Conservation (phyloP, 2,329 filamentous ascomycete species). For the Diaporthe eres region DNA sequence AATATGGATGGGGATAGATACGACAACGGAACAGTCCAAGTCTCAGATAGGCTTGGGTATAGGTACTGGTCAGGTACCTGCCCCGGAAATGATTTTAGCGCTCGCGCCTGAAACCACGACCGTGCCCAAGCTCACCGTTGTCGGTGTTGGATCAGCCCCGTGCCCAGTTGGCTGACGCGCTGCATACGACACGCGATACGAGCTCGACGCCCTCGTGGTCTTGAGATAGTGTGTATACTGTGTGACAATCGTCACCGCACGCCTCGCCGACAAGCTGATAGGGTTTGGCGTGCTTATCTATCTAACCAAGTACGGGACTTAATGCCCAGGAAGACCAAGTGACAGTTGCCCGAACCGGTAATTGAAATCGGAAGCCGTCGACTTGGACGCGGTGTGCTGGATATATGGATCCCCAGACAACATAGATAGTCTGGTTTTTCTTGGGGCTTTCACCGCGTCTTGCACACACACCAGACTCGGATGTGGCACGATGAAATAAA, state of each 20-base stretch:
- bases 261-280: slow-evolving; percentile 4
- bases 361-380: not conserved
- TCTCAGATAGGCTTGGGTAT: slow-evolving; percentile 24
- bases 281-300: slow-evolving; percentile 29
- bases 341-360: slow-evolving; percentile 10
- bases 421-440: not conserved
- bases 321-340: not conserved
- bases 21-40: slow-evolving; percentile 27
- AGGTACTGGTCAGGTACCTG: slow-evolving; percentile 32
- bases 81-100: slow-evolving; percentile 22
- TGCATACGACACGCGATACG: slow-evolving; percentile 27
- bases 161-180: slow-evolving; percentile 31
- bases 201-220: not conserved
- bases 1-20: slow-evolving; percentile 24
- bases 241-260: not conserved
- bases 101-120: slow-evolving; percentile 30
- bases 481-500: not conserved
- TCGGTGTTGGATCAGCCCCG: slow-evolving; percentile 27
- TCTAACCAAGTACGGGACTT: slow-evolving; percentile 10
- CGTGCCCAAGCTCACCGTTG: slow-evolving; percentile 35
- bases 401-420: not conserved
- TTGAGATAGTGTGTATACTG: slow-evolving; percentile 25
- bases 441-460: not conserved
- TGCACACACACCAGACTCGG: not conserved
- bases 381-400: not conserved